These are phyloP conservation scores for Lablab purpureus DNA, from an alignment of 306 rosid genomes.

Conservation along the genomic window DNA sequence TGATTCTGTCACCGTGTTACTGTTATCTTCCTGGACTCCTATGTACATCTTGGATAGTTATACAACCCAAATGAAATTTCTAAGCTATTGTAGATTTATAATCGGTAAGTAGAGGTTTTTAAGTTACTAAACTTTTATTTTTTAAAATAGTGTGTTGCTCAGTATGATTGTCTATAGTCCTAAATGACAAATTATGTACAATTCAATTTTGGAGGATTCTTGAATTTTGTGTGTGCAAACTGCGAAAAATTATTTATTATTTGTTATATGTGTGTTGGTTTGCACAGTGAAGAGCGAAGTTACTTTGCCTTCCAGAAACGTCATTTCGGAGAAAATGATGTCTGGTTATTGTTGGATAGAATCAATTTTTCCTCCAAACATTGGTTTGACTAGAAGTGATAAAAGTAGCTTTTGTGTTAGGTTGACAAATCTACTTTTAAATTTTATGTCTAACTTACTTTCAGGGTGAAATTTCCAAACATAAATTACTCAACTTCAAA, in stretches of 20 bases:
- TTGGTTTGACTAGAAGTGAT: neutral
- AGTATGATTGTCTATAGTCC: constrained; percentile 14
- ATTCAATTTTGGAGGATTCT: constrained; percentile 25
- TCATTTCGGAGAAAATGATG: neutral
- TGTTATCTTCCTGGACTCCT: constrained; percentile 26
- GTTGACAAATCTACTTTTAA: neutral
- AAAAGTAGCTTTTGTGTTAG: neutral
- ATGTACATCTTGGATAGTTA: neutral
- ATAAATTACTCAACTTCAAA: neutral
- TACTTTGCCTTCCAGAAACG: neutral
- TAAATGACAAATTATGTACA: neutral
- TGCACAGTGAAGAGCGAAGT: neutral
- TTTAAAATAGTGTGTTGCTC: constrained; percentile 11
- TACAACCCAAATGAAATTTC: neutral
- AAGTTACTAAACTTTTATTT: constrained; percentile 25
- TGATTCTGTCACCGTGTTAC: neutral
- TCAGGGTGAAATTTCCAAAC: neutral
- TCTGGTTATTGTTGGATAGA: neutral
- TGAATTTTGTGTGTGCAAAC: constrained; percentile 13
- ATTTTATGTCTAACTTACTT: neutral
- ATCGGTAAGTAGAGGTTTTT: constrained; percentile 33
- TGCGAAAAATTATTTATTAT: neutral
- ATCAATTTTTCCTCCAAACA: neutral
- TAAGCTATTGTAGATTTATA: constrained; percentile 8
- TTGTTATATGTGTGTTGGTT: constrained; percentile 13